Conservation (phyloP, 2,329 filamentous ascomycete species). For the Sarocladium brachiariae region DNA sequence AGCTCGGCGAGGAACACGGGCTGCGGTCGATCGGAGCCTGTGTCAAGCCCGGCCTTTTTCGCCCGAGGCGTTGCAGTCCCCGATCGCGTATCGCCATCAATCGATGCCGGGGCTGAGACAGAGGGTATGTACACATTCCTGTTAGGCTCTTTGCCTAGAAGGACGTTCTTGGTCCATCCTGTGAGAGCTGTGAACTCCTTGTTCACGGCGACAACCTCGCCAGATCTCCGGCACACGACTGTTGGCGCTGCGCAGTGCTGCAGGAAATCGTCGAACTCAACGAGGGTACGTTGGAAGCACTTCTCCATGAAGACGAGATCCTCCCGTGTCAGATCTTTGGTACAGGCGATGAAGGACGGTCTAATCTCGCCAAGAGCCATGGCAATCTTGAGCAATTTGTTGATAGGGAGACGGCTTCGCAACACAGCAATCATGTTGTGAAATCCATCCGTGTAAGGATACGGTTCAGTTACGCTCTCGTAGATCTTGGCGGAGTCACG, state of each 20-base stretch:
- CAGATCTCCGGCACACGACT: conserved; percentile 83
- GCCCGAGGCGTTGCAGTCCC: conserved; percentile 45
- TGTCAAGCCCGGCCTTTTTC: conserved; percentile 35
- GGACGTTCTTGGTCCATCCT: conserved; percentile 84
- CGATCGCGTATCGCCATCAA: conserved; percentile 23
- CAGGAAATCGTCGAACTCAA: conserved; percentile 91
- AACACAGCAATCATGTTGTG: conserved; percentile 80
- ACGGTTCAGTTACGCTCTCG: conserved; percentile 81
- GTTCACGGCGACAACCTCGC: conserved; percentile 89
- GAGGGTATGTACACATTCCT: conserved; percentile 72
- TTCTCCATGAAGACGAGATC: conserved; percentile 98
- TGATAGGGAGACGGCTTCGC: conserved; percentile 67
- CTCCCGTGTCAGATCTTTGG: conserved; percentile 76
- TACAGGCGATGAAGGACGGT: conserved; percentile 88
- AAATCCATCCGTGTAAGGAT: conserved; percentile 84
- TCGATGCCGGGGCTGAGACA: conserved; percentile 23
- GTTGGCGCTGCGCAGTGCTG: conserved; percentile 83
- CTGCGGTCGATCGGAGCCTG: conserved; percentile 49
- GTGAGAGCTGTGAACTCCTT: conserved; percentile 96
- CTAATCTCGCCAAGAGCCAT: conserved; percentile 84
- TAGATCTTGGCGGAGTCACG: conserved; percentile 82
- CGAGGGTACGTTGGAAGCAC: conserved; percentile 85
- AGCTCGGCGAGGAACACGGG: conserved; percentile 89
- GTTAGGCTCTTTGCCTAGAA: conserved; percentile 82
- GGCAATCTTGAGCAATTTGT: conserved; percentile 75